Base-by-base conservation (phyloP, 345 rosid species). In the Hibiscus tridactylites region DNA sequence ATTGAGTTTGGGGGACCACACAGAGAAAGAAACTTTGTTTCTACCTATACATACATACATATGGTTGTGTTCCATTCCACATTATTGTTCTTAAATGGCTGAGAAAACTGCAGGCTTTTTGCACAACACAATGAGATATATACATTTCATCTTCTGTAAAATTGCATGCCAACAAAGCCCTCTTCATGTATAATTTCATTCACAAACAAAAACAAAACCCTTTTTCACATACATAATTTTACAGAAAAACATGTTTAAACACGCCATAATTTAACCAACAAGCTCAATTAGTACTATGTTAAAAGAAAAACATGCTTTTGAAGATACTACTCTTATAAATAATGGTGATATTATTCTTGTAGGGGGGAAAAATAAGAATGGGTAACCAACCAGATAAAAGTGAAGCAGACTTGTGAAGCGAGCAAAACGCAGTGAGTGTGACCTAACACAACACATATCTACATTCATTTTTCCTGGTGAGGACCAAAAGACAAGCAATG, bases 391-490 rank as follows among this genome's bases (percentile, higher is more conserved):
- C 37, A 28, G 47, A 29, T 15, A 28, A 44, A 53, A 21, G 7
- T 21, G 76, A 64, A 35, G 9, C n/a, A 17, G 76, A 83, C 89
- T 15, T 16, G 1, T 71, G 74, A 13, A 59, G 61, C 11, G 78
- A 67, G 84, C 82, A 81, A 78, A 76, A 67, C 72, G 84, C 71
- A 42, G 49, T 76, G 81, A 81, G 31, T 3, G 71, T 52, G 82
- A 78, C 80, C 33, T 31, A 52, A 60, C 80, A 21, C 3, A 8
- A 9, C 60, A 54, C 10, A 17, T 17, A 54, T 5, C 5, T 6
- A 54, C 8, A 3, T 54, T 21, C 6, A 5, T 0, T 53, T 47
- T n/a, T 54, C 17, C 11, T 29, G 59, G 33, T 24, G 42, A 79
- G 67, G 26, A 64, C 73, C 72, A 60, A 68, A 75, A 46, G 75